Evolutionary conservation across 345 rosid genomes (phyloP).

Genomic region (rapeseed (Brassica napus)): Da-Ae NC_063447.1:1699501-1700000

Average conservation of each 20-base stretch:
- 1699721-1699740: constrained; percentile 49
- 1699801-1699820: constrained; percentile 88
- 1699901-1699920: constrained; percentile 29
- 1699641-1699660: constrained; percentile 75
- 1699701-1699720: constrained; percentile 88
- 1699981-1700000: constrained; percentile 41
- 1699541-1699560: constrained; percentile 91
- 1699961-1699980: constrained; percentile 51
- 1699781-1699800: constrained; percentile 78
- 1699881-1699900: constrained; percentile 39
- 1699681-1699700: constrained; percentile 70
- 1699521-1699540: constrained; percentile 92
- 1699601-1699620: constrained; percentile 45
- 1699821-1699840: constrained; percentile 89
- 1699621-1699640: constrained; percentile 91
- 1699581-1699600: constrained; percentile 28
- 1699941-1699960: constrained; percentile 53
- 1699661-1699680: constrained; percentile 49
- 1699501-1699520: constrained; percentile 99
- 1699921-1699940: constrained; percentile 39
- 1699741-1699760: constrained; percentile 40
- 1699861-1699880: constrained; percentile 46
- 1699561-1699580: constrained; percentile 42
- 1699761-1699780: constrained; percentile 79
- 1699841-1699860: constrained; percentile 86